Evolutionary conservation across 177 flowering plant genomes (phyloP), one percentile per base, ranked within the genome.

Genomic region (Tripterygium wilfordii): DNA sequence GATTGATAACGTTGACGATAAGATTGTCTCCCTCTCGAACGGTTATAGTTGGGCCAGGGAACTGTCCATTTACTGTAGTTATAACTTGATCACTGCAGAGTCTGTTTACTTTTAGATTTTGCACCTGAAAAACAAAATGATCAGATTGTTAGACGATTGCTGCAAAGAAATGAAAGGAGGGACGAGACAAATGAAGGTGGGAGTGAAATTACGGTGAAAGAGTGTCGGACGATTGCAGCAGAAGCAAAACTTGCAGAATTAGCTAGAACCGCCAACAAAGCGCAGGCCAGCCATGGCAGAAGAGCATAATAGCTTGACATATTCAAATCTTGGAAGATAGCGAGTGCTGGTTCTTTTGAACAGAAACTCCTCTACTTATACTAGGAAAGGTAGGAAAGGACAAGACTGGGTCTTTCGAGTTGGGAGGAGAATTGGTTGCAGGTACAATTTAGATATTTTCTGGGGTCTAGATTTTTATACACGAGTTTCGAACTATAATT

Each of bases 1-100:
- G 42, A 49, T 81, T 81, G 42, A 29, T 25, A 49, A 81, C 84
- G 45, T 69, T 74, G 26, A 78, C 68, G 1, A 78, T 24, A 16
- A 81, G 75, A 1, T 67, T 69, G 56, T 81, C 88, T 17, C 84
- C 84, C 50, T 81, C 84, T 13, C 51, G 58, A 23, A 60, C 78
- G 0, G 36, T 53, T 4, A 81, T 49, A 5, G 64, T 57, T 15
- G 84, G 88, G 14, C 88, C 88, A 0, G 84, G 88, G 1, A 71
- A 47, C 38, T 53, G 51, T 20, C 65, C 73, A 31, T 81, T 81
- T 12, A 74, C 83, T 1, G 77, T 64, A 0, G 72, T 71, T 6
- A 78, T 60, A 24, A 65, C 71, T 53, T 44, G 81, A 10, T 50
- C 27, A 9, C 52, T 16, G 64, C 87, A 78, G 17, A 80, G 42